Evolutionary conservation across 139 green algal genomes (phyloP).

Genomic region (Zygnema circumcarinatum): DNA sequence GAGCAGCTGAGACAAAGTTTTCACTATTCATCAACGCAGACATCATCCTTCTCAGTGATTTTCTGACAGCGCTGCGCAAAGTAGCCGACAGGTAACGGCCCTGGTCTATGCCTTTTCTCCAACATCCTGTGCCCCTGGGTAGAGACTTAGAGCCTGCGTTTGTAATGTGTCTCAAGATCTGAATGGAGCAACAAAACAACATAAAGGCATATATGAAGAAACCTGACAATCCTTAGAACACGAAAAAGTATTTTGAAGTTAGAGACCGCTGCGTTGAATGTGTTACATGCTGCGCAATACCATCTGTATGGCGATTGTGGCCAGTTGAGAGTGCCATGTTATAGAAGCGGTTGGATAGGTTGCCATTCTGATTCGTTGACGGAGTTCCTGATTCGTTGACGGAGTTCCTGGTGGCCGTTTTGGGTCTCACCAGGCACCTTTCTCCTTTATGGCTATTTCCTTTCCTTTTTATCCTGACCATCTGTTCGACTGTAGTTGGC

Average conservation of each 20-base stretch:
- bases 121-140: no score
- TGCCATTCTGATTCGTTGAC: background rate
- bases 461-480: background rate
- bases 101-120: no score
- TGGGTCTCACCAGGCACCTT: no score
- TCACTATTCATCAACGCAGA: conserved; percentile 23
- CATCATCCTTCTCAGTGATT: conserved; percentile 11
- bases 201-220: background rate
- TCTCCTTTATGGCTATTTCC: background rate
- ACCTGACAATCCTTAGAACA: background rate
- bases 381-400: background rate
- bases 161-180: background rate
- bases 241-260: background rate
- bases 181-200: background rate
- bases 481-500: background rate
- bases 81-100: background rate
- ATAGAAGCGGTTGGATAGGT: no score
- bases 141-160: background rate
- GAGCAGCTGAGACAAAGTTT: conserved; percentile 8
- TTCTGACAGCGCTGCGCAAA: background rate
- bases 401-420: no score
- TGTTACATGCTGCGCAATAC: no score
- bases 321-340: no score
- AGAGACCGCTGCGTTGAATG: no score
- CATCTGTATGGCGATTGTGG: no score